Evolutionary conservation across 2,329 filamentous ascomycete species (phyloP).

Genomic region (Dothistroma pini): DNA sequence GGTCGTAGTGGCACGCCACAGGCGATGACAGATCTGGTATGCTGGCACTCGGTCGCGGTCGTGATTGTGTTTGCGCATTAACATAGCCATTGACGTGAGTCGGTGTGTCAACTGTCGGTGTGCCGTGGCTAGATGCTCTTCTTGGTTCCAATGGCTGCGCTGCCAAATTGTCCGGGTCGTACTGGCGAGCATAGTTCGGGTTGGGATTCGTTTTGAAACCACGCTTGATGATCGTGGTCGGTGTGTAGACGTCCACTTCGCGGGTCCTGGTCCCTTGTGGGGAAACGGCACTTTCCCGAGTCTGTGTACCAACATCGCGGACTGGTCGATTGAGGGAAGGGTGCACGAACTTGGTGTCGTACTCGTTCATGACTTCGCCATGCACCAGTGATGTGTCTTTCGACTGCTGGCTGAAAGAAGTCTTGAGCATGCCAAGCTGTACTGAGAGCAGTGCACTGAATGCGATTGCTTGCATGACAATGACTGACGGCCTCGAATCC

Average conservation of each 20-base stretch:
- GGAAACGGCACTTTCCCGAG: constrained; percentile 45
- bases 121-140: constrained; percentile 21
- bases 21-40: constrained; percentile 44
- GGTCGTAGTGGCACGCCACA: constrained; percentile 43
- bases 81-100: constrained; percentile 20
- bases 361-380: constrained; percentile 89
- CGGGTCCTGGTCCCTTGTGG: constrained; percentile 30
- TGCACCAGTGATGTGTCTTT: constrained; percentile 83
- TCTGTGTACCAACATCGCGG: constrained; percentile 74
- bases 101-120: constrained; percentile 18
- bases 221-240: constrained; percentile 63
- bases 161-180: constrained; percentile 59
- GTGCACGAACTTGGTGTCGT: constrained; percentile 93
- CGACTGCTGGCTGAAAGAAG: constrained; percentile 74
- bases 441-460: constrained; percentile 70
- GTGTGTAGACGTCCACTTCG: constrained; percentile 61
- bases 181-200: constrained; percentile 64
- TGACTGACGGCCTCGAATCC: constrained; percentile 79
- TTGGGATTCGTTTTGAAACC: constrained; percentile 81
- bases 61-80: constrained; percentile 35
- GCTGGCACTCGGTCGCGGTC: constrained; percentile 36
- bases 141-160: constrained; percentile 19
- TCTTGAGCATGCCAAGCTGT: constrained; percentile 71
- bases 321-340: constrained; percentile 80
- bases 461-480: constrained; percentile 76